Percentiles rank a stretch among this genome's conserved stretches.
phyloP scores from a whole-genome alignment of 2,329 filamentous ascomycete genomes.

The Seiridium cupressi region DNA sequence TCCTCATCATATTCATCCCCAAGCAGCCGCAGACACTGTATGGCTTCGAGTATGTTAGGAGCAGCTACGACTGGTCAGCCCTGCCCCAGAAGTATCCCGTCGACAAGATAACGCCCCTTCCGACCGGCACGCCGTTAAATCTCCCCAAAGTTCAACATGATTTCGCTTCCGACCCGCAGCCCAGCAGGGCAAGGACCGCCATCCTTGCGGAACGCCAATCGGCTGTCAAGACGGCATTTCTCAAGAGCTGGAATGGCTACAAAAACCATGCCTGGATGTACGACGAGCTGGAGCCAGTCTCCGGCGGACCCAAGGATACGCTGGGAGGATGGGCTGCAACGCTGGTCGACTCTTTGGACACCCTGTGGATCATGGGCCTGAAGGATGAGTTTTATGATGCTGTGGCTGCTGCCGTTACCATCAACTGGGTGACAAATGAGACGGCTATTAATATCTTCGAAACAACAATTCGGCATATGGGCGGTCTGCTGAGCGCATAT shows the following conservation, averaged over 20 bases:
- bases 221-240: slow-evolving; percentile 40
- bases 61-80: slow-evolving; percentile 12
- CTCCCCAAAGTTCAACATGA: slow-evolving; percentile 33
- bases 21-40: slow-evolving; percentile 3
- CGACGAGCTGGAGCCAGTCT: slow-evolving; percentile 50
- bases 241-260: slow-evolving; percentile 49
- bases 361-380: slow-evolving; percentile 61
- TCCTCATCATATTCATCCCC: slow-evolving; percentile 11
- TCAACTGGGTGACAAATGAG: slow-evolving; percentile 46
- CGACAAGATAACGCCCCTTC: slow-evolving; percentile 3
- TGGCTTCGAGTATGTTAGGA: slow-evolving; percentile 9
- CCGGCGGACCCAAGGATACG: slow-evolving; percentile 41
- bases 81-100: slow-evolving; percentile 10
- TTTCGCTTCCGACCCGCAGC: slow-evolving; percentile 4
- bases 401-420: slow-evolving; percentile 43
- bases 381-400: slow-evolving; percentile 55
- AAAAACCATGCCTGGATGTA: slow-evolving; percentile 49
- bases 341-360: slow-evolving; percentile 59
- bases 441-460: slow-evolving; percentile 42
- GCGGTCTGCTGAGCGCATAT: slow-evolving; percentile 42
- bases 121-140: slow-evolving; percentile 1
- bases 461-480: slow-evolving; percentile 45
- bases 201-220: slow-evolving; percentile 26
- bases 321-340: slow-evolving; percentile 59
- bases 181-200: slow-evolving; percentile 17